phyloP scores from a whole-genome alignment of 176 grass and related monocot species.

The Ananas comosus region DNA sequence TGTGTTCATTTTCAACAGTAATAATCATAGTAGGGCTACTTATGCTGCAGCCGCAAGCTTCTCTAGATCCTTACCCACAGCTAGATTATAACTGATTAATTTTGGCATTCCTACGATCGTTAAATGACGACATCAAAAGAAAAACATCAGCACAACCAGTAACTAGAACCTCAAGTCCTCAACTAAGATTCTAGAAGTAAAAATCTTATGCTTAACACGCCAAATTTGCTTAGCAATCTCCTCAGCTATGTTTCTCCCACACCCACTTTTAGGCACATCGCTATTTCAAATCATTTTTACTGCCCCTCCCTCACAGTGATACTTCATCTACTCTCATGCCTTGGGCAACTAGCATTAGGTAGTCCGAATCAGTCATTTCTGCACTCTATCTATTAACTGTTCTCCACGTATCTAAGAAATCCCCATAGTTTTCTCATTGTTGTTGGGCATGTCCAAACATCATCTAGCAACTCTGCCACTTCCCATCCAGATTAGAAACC shows the following conservation, averaged over 20 bases:
- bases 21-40: background rate
- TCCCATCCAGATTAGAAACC: too few relatives aligned
- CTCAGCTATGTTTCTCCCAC: background rate
- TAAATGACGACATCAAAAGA: background rate
- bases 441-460: background rate
- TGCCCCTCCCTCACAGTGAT: background rate
- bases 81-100: background rate
- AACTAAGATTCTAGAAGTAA: background rate
- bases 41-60: background rate
- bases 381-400: background rate
- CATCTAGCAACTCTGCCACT: too few relatives aligned
- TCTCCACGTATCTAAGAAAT: background rate
- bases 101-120: background rate
- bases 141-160: background rate
- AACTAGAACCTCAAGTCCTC: conserved; percentile 1
- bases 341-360: background rate
- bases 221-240: background rate
- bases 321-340: background rate
- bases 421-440: background rate
- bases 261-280: background rate
- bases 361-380: background rate
- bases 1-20: background rate
- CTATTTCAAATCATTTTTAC: background rate
- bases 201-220: background rate
- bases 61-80: background rate